These are phyloP conservation scores for Chaetomium fimeti DNA, from an alignment of 495 filamentous ascomycete genomes.

Conservation along the genomic window DNA sequence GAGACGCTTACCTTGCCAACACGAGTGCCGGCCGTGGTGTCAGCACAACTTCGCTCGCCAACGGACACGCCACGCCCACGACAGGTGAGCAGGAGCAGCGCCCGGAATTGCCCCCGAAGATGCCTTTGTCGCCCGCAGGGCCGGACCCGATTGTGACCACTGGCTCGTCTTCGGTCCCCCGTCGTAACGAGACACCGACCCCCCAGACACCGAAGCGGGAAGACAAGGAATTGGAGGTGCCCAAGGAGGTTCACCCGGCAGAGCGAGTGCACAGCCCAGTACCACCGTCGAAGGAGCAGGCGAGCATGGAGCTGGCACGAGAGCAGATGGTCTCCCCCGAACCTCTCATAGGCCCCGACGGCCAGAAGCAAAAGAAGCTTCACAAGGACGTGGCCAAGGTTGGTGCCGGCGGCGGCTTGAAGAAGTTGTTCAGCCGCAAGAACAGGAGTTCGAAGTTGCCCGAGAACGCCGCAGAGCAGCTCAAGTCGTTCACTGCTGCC, in stretches of 20 bases:
- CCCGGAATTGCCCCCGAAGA: constrained; percentile 40
- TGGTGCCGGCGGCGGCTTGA: constrained; percentile 48
- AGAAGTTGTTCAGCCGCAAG: constrained; percentile 63
- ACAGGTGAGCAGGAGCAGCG: constrained; percentile 34
- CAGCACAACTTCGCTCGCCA: constrained; percentile 33
- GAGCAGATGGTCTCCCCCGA: constrained; percentile 49
- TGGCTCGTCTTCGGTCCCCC: constrained; percentile 20
- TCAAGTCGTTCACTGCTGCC: constrained; percentile 37
- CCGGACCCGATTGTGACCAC: constrained; percentile 19
- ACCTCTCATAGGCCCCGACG: constrained; percentile 44
- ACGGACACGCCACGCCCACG: constrained; percentile 28
- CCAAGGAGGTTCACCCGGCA: constrained; percentile 39
- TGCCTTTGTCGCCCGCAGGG: constrained; percentile 25
- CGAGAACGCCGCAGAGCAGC: constrained; percentile 45
- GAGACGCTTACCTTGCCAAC: constrained; percentile 76
- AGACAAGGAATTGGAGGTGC: constrained; percentile 38
- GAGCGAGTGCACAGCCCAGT: constrained; percentile 41
- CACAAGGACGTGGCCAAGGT: constrained; percentile 54
- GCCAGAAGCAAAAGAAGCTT: constrained; percentile 55
- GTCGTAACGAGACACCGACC: constrained; percentile 24
- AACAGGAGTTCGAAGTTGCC: constrained; percentile 54
- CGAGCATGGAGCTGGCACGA: constrained; percentile 40
- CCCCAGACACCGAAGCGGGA: constrained; percentile 23
- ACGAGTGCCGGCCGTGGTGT: constrained; percentile 64
- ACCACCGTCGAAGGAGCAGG: constrained; percentile 41